Conservation (phyloP, 2,329 filamentous ascomycete species). For the Cryphonectria carpinicola region DNA sequence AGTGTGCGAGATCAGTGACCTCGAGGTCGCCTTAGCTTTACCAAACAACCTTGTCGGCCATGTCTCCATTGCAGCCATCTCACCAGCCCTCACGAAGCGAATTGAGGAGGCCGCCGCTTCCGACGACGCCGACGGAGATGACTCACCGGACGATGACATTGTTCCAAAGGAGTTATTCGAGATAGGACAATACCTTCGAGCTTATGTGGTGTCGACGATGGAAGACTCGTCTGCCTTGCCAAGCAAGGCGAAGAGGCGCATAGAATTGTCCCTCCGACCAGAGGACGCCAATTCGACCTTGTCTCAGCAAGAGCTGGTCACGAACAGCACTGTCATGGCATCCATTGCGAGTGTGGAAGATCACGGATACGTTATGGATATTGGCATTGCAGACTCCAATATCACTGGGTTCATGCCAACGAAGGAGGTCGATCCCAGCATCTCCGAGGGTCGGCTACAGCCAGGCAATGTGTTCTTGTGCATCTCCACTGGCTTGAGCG, state of each 20-base stretch:
- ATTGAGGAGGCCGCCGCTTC: conserved; percentile 70
- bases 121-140: conserved; percentile 59
- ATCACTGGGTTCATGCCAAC: conserved; percentile 84
- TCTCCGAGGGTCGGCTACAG: conserved; percentile 71
- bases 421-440: conserved; percentile 73
- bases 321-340: conserved; percentile 81
- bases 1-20: conserved; percentile 76
- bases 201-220: conserved; percentile 77
- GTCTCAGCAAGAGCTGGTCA: conserved; percentile 71
- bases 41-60: conserved; percentile 94
- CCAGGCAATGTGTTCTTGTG: conserved; percentile 86
- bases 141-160: conserved; percentile 60
- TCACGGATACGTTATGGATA: conserved; percentile 90
- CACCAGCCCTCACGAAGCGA: conserved; percentile 73
- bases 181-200: conserved; percentile 86
- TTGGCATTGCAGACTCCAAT: conserved; percentile 71
- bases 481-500: conserved; percentile 73
- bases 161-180: conserved; percentile 77
- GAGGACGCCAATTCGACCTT: conserved; percentile 77
- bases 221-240: conserved; percentile 59
- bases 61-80: conserved; percentile 90
- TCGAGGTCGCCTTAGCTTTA: conserved; percentile 79
- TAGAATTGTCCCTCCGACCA: conserved; percentile 86
- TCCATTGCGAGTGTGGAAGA: conserved; percentile 92
- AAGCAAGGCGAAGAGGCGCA: conserved; percentile 74